A percentile compares a stretch with the other conserved stretches of the same genome.
phyloP scores from a whole-genome alignment of 1,284 basidiomycete species.

The Fomitopsis schrenkii region DNA sequence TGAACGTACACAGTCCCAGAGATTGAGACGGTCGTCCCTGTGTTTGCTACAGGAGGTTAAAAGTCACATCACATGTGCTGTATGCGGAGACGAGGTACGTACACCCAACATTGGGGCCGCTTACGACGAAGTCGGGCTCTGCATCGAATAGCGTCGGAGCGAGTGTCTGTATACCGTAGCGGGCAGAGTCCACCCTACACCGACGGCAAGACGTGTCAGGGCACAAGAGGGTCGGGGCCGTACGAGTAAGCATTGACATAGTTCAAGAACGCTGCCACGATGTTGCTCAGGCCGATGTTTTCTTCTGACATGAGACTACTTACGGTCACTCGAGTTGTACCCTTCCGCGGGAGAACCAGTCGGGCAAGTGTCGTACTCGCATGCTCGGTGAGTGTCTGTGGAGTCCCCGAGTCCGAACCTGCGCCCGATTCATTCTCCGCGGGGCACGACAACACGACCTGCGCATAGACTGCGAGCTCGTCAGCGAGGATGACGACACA shows the following conservation, averaged over 20 bases:
- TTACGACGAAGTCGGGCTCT: constrained; percentile 45
- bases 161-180: constrained; percentile 44
- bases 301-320: constrained; percentile 13
- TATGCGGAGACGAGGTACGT: neutral
- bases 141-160: constrained; percentile 37
- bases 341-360: constrained; percentile 39
- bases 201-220: neutral
- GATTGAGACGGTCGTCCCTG: constrained; percentile 10
- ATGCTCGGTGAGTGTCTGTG: constrained; percentile 25
- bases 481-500: neutral
- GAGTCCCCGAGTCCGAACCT: constrained; percentile 29
- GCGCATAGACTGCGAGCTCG: neutral
- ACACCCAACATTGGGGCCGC: constrained; percentile 23
- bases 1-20: constrained; percentile 19
- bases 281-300: neutral
- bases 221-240: neutral
- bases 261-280: constrained; percentile 15
- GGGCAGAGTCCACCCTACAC: constrained; percentile 39
- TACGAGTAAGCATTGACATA: constrained; percentile 23
- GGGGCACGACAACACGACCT: constrained; percentile 41
- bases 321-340: constrained; percentile 37
- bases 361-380: constrained; percentile 38
- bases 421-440: constrained; percentile 41
- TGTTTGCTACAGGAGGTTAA: constrained; percentile 9
- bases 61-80: neutral